Conservation (phyloP, 331 rosid genomes). For the Rhamnella rubrinervis region DNA sequence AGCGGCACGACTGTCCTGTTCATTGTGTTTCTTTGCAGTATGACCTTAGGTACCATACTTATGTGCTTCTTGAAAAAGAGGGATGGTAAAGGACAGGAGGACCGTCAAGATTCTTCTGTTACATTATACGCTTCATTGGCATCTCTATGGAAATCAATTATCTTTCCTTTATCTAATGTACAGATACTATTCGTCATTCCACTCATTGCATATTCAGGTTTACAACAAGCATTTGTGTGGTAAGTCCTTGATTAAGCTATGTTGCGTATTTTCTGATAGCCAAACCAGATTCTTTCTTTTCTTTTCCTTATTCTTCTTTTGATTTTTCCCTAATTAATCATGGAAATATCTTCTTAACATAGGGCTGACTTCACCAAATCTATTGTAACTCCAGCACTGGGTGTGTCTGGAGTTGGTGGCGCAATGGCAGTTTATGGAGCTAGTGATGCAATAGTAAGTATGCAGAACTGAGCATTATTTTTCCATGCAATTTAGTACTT, state of each 20-base stretch:
- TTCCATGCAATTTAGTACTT: not conserved
- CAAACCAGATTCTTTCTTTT: conserved; percentile 18
- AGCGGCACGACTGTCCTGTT: conserved; percentile 63
- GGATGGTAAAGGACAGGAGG: conserved; percentile 41
- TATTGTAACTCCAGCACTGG: conserved; percentile 68
- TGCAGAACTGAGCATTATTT: conserved; percentile 12
- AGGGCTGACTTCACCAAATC: conserved; percentile 88
- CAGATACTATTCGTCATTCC: conserved; percentile 84
- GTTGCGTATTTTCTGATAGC: conserved; percentile 17
- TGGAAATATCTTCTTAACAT: conserved; percentile 16
- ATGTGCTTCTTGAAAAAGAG: conserved; percentile 68
- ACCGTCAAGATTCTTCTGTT: conserved; percentile 31
- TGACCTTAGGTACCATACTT: conserved; percentile 67
- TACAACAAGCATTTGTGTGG: conserved; percentile 95
- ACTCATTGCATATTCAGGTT: conserved; percentile 86
- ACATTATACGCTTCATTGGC: conserved; percentile 40
- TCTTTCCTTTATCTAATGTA: conserved; percentile 49
- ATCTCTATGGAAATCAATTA: conserved; percentile 50
- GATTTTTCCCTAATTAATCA: conserved; percentile 7
- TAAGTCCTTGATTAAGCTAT: conserved; percentile 38
- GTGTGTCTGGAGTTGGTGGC: conserved; percentile 89
- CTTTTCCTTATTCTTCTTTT: conserved; percentile 14
- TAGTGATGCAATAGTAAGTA: conserved; percentile 85
- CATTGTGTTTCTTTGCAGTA: conserved; percentile 66
- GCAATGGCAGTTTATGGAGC: conserved; percentile 93